Percentiles rank a stretch among this genome's conserved stretches.
Evolutionary conservation across 1,139 yeast genomes (phyloP).

Genomic region (Pichia sp.): DNA sequence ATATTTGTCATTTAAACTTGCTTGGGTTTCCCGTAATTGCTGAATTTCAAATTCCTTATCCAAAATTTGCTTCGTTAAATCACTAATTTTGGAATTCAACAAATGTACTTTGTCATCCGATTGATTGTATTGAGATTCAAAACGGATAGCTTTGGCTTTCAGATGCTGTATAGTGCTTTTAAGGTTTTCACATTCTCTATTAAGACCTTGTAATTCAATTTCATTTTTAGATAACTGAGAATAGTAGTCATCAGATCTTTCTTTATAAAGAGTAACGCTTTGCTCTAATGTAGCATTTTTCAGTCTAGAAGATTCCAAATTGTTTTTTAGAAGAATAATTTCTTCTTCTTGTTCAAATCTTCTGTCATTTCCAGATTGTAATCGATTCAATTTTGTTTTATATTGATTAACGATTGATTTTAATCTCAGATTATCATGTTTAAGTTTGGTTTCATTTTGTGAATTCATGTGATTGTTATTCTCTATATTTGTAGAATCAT

Average conservation of each 20-base stretch:
- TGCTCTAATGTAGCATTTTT: constrained; percentile 48
- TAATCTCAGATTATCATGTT: constrained; percentile 33
- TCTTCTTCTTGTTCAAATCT: constrained; percentile 31
- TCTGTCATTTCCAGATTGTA: constrained; percentile 23
- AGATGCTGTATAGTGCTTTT: constrained; percentile 51
- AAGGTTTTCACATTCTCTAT: constrained; percentile 54
- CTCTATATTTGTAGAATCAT: constrained; percentile 6
- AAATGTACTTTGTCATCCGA: constrained; percentile 54
- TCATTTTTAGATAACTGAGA: constrained; percentile 76
- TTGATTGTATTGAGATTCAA: constrained; percentile 53
- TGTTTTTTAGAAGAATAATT: constrained; percentile 38
- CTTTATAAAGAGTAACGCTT: constrained; percentile 56
- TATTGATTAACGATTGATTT: constrained; percentile 29
- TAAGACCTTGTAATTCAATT: constrained; percentile 56
- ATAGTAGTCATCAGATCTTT: constrained; percentile 70
- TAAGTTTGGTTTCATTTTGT: constrained; percentile 17
- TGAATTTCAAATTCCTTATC: constrained; percentile 53
- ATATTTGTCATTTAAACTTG: constrained; percentile 30
- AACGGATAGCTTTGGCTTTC: constrained; percentile 44
- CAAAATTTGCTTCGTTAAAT: constrained; percentile 52
- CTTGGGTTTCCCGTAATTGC: constrained; percentile 41
- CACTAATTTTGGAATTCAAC: constrained; percentile 47
- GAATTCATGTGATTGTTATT: not conserved
- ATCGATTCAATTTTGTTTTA: constrained; percentile 27
- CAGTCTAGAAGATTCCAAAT: constrained; percentile 46